Percentiles rank a stretch among this genome's conserved stretches.
phyloP scores from a whole-genome alignment of 331 rosid species.

The Dryas integrifolia region DNA sequence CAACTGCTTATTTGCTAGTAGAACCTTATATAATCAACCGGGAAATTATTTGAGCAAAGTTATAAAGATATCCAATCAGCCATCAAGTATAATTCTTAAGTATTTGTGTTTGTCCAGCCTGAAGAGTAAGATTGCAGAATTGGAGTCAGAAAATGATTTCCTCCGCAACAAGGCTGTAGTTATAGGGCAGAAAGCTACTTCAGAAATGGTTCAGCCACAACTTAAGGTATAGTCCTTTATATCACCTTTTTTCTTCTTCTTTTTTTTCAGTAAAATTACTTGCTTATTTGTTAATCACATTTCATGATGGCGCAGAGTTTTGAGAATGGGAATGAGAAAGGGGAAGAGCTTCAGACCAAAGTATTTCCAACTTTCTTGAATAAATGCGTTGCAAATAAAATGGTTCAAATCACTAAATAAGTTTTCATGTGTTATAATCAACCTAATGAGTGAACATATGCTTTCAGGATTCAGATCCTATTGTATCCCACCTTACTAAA shows the following conservation, averaged over 20 bases:
- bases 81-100: slow-evolving; percentile 20
- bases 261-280: slow-evolving; percentile 5
- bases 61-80: not conserved
- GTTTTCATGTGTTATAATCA: not conserved
- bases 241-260: not conserved
- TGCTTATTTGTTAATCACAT: slow-evolving; percentile 25
- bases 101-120: slow-evolving; percentile 43
- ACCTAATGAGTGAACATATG: slow-evolving; percentile 5
- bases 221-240: slow-evolving; percentile 42
- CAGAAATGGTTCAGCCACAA: slow-evolving; percentile 31
- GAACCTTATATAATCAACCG: not conserved
- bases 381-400: not conserved
- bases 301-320: slow-evolving; percentile 41
- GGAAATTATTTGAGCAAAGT: not conserved
- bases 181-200: slow-evolving; percentile 38
- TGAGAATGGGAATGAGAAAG: slow-evolving; percentile 47
- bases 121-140: slow-evolving; percentile 50
- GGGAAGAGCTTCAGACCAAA: slow-evolving; percentile 52
- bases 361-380: slow-evolving; percentile 33
- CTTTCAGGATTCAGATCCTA: slow-evolving; percentile 54
- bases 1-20: not conserved
- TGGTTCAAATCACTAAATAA: slow-evolving; percentile 1
- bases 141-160: slow-evolving; percentile 65
- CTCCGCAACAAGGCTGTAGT: slow-evolving; percentile 47
- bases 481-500: slow-evolving; percentile 45